Evolutionary conservation across 805 yeast genomes (phyloP).

Genomic region (Lachancea meyersii): DNA sequence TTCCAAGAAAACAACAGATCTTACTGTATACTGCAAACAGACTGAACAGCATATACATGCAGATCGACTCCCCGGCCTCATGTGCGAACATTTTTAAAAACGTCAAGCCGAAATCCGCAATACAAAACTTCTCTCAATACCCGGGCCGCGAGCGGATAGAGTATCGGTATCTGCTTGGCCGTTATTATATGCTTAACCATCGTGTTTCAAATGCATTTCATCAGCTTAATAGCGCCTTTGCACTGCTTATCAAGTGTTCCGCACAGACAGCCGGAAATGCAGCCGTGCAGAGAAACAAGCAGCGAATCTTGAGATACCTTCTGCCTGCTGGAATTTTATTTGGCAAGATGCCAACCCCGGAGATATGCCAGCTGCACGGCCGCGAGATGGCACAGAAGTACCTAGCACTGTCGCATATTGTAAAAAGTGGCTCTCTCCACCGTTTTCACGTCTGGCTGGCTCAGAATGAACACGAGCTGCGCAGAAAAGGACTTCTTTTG

Average conservation of each 20-base stretch:
- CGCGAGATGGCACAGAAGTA: constrained; percentile 33
- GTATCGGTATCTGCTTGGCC: constrained; percentile 50
- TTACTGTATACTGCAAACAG: constrained; percentile 48
- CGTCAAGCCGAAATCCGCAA: constrained; percentile 52
- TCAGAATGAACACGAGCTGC: constrained; percentile 31
- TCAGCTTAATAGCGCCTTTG: constrained; percentile 53
- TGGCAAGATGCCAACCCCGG: constrained; percentile 46
- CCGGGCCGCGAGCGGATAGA: constrained; percentile 45
- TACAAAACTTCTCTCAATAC: constrained; percentile 41
- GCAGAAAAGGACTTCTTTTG: constrained; percentile 31
- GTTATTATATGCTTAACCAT: constrained; percentile 48
- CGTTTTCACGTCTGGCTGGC: constrained; percentile 31
- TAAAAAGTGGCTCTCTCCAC: constrained; percentile 41
- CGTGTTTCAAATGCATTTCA: constrained; percentile 46
- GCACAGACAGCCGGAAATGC: constrained; percentile 21
- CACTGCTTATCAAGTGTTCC: constrained; percentile 28
- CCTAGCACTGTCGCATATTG: constrained; percentile 32
- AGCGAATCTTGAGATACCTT: constrained; percentile 41
- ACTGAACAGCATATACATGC: constrained; percentile 52
- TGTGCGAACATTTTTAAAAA: constrained; percentile 33
- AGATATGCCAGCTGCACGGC: constrained; percentile 21
- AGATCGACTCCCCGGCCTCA: constrained; percentile 33
- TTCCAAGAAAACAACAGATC: constrained; percentile 40
- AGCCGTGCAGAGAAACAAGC: constrained; percentile 18
- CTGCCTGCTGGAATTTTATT: constrained; percentile 48